Percentiles rank a stretch among this genome's conserved stretches.
phyloP scores from a whole-genome alignment of 495 filamentous ascomycete genomes.

The Sabuloglossum arenarium region DNA sequence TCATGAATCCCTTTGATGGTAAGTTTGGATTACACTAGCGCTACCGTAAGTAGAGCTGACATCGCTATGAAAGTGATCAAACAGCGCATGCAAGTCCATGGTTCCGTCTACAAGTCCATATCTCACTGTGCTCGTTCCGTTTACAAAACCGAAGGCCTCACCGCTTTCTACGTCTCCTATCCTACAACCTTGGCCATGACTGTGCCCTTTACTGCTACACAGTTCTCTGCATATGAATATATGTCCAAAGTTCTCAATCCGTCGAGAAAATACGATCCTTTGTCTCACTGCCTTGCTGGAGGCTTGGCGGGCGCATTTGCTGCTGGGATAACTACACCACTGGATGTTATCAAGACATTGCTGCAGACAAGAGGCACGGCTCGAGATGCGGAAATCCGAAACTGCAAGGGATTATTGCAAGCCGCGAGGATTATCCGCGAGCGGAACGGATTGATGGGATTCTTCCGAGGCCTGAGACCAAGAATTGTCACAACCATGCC shows the following conservation, averaged over 20 bases:
- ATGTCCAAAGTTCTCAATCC: conserved; percentile 89
- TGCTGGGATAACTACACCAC: conserved; percentile 78
- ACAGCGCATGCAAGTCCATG: conserved; percentile 96
- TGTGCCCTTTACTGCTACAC: conserved; percentile 86
- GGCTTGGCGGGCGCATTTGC: conserved; percentile 85
- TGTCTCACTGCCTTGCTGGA: conserved; percentile 80
- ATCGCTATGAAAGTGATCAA: conserved; percentile 59
- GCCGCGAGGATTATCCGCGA: conserved; percentile 67
- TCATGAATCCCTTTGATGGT: conserved; percentile 99
- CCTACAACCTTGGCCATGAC: conserved; percentile 98
- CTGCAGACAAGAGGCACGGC: conserved; percentile 80
- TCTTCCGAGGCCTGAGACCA: conserved; percentile 80
- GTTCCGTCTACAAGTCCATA: conserved; percentile 75
- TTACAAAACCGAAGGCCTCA: conserved; percentile 69
- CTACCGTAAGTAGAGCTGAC: not conserved
- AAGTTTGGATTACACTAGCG: conserved; percentile 12
- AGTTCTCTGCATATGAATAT: conserved; percentile 94
- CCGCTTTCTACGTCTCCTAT: conserved; percentile 96
- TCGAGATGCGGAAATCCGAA: conserved; percentile 59
- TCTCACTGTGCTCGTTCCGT: conserved; percentile 67
- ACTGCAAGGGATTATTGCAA: conserved; percentile 61
- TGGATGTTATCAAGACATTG: conserved; percentile 96
- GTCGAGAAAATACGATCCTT: conserved; percentile 60
- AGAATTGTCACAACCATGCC: conserved; percentile 93
- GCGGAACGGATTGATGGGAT: conserved; percentile 67